Evolutionary conservation across 306 rosid species (phyloP), one percentile per base, ranked within the genome.

Genomic region (Ceratonia siliqua): DNA sequence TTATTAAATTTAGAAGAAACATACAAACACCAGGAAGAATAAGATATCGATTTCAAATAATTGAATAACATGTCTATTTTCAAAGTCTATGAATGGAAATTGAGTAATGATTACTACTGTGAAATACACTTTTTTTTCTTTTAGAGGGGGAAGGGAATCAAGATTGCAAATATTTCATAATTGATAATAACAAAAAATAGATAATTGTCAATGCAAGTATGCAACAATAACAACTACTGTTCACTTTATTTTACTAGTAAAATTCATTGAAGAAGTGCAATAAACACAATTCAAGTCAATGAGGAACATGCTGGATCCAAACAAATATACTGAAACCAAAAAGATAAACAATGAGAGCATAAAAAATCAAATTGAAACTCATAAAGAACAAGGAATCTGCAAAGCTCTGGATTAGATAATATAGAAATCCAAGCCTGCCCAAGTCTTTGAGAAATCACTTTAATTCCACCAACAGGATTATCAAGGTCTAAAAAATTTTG

Each of bases 1-100:
- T 61, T 55, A 27, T 73, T 10, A 62, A 77, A 71, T 78, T 42
- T 22, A 0, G 5, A 36, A 35, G 45, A 62, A 62, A 75, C 62
- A 69, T 50, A 22, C 78, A 58, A 38, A 74, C 52, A 1, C 48
- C 11, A 54, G 53, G 58, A 62, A 73, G 22, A 62, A 50, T 21
- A 36, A 79, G 28, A 67, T 30, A 68, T 6, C 15, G 41, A 74
- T 62, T 63, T 67, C 28, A 48, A 80, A 76, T 43, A 18, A 61
- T 68, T 41, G 49, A 50, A 72, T 45, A 32, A 15, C 32, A 49
- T 33, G 59, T 49, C 11, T 18, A 71, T 45, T 62, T 69, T 28
- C 32, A 12, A 28, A 62, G 48, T 18, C 36, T 68, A 17, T 27
- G 35, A 36, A 54, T 6, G 41, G 62, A 69, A 61, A 78, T 32